Evolutionary conservation across 345 rosid species (phyloP).

Genomic region (Dovyalis caffra): DNA sequence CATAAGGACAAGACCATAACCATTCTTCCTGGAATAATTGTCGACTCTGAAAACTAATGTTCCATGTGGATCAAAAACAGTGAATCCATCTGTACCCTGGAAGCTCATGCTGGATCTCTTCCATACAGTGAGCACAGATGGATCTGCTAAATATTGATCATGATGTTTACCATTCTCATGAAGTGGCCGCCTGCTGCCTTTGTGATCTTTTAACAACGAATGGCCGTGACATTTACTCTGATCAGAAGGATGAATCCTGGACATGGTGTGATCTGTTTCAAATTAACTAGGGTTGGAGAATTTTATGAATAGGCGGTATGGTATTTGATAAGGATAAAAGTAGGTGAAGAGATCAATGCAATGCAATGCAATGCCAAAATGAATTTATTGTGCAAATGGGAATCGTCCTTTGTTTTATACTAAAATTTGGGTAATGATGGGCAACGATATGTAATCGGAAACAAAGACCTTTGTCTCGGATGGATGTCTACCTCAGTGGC

Average conservation of each 20-base stretch:
- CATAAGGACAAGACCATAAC: constrained; percentile 45
- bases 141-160: not conserved
- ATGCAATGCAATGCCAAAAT: not conserved
- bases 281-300: not conserved
- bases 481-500: constrained; percentile 18
- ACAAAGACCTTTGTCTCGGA: not conserved
- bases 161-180: not conserved
- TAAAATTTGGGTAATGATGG: not conserved
- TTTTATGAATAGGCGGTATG: too few species aligned
- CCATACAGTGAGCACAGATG: constrained; percentile 40
- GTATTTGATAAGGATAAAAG: not conserved
- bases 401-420: constrained; percentile 5
- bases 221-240: not conserved
- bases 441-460: not conserved
- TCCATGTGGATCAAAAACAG: constrained; percentile 42
- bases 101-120: constrained; percentile 59
- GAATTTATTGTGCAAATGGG: not conserved
- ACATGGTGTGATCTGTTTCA: constrained; percentile 22
- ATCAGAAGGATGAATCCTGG: constrained; percentile 40
- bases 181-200: not conserved
- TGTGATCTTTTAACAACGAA: not conserved
- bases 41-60: constrained; percentile 46
- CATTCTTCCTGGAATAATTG: constrained; percentile 46
- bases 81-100: constrained; percentile 60
- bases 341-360: not conserved